Conservation (phyloP, 202 grass and related monocot genomes). For the Dendrocalamus latiflorus region DNA sequence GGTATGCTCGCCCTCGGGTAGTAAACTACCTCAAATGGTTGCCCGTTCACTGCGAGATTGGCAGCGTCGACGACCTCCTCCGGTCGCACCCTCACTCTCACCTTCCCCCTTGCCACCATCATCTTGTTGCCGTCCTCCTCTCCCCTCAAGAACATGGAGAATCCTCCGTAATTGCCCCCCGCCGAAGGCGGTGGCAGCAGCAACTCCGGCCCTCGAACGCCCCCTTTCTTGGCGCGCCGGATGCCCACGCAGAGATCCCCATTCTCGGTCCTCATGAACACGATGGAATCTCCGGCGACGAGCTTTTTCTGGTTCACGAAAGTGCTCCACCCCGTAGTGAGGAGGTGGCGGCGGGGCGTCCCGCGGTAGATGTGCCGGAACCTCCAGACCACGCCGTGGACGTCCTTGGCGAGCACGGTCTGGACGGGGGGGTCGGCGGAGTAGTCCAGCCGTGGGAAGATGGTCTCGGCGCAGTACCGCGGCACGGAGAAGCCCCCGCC, state of each 20-base stretch:
- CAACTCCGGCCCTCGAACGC: conserved; percentile 46
- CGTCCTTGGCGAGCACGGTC: conserved; percentile 95
- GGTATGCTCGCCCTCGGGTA: conserved; percentile 90
- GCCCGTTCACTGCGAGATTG: conserved; percentile 54
- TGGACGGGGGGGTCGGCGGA: conserved; percentile 92
- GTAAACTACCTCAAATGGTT: conserved; percentile 84
- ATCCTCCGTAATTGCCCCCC: conserved; percentile 42
- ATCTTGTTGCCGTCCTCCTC: conserved; percentile 45
- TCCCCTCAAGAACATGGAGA: conserved; percentile 68
- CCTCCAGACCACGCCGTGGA: conserved; percentile 94
- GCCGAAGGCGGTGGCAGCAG: conserved; percentile 18
- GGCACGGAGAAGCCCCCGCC: conserved; percentile 96
- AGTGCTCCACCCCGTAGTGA: conserved; percentile 97
- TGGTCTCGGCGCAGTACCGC: conserved; percentile 98
- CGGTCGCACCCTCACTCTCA: conserved; percentile 35
- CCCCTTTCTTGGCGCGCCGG: conserved; percentile 81
- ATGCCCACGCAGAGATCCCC: conserved; percentile 96
- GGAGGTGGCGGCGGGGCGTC: conserved; percentile 85
- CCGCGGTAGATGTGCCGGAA: conserved; percentile 97
- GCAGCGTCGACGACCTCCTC: conserved; percentile 83
- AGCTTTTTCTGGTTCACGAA: conserved; percentile 99
- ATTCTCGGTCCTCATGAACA: conserved; percentile 87
- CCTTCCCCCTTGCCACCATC: conserved; percentile 32
- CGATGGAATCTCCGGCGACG: conserved; percentile 95
- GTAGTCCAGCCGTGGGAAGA: conserved; percentile 95